Conservation (phyloP, 352 stramenopile genomes). For the Globisporangium solare region DNA sequence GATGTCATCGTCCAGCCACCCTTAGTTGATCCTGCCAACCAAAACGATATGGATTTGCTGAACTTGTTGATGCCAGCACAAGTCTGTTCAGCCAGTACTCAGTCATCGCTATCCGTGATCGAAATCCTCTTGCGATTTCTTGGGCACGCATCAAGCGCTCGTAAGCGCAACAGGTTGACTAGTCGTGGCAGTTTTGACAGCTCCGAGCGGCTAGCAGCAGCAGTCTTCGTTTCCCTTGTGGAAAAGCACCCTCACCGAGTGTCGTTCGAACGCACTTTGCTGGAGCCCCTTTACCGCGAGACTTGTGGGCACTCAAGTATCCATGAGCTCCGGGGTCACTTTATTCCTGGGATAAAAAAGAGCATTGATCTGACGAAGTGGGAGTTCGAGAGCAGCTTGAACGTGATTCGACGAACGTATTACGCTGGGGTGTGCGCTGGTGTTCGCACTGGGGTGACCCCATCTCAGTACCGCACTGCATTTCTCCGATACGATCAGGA, state of each 20-base stretch:
- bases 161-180: not conserved
- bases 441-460: conserved; percentile 37
- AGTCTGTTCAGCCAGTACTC: not conserved
- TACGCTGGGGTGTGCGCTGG: conserved; percentile 29
- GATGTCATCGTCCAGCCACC: conserved; percentile 9
- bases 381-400: conserved; percentile 38
- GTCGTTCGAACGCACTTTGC: conserved; percentile 9
- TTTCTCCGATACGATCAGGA: conserved; percentile 34
- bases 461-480: conserved; percentile 27
- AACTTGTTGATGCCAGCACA: conserved; percentile 3
- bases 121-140: conserved; percentile 11
- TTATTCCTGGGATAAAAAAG: conserved; percentile 11
- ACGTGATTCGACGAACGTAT: conserved; percentile 31
- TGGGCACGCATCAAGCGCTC: not conserved
- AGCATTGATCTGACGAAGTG: conserved; percentile 38
- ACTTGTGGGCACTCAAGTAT: not conserved
- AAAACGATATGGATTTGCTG: conserved; percentile 5
- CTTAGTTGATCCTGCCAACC: conserved; percentile 5
- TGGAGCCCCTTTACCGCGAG: not conserved
- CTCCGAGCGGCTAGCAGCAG: conserved; percentile 22
- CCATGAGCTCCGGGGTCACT: conserved; percentile 4
- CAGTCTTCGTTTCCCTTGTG: conserved; percentile 12
- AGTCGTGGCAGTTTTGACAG: conserved; percentile 5
- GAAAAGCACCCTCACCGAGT: conserved; percentile 20
- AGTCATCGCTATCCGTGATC: conserved; percentile 2